Evolutionary conservation across 2,329 filamentous ascomycete genomes (phyloP).

Genomic region (Fusarium euwallaceae): DNA sequence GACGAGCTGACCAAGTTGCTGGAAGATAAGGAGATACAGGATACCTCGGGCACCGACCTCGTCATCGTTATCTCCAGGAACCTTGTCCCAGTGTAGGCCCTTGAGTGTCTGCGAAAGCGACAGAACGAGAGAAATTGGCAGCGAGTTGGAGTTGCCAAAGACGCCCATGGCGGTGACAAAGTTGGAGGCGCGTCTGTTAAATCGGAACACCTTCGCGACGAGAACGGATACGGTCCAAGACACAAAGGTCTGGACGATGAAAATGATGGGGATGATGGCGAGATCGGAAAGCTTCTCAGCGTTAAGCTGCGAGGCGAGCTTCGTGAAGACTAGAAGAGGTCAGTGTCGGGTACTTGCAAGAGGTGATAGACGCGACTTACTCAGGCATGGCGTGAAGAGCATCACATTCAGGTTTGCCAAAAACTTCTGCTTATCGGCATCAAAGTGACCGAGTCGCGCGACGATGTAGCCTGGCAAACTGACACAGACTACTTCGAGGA

Average conservation of each 20-base stretch:
- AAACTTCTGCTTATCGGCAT: slow-evolving; percentile 96
- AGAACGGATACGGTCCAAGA: slow-evolving; percentile 82
- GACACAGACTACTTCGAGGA: slow-evolving; percentile 95
- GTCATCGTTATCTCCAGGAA: slow-evolving; percentile 93
- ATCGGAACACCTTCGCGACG: slow-evolving; percentile 81
- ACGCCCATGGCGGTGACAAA: slow-evolving; percentile 98
- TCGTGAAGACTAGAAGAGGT: slow-evolving; percentile 82
- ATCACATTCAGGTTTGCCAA: slow-evolving; percentile 96
- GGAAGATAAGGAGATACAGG: slow-evolving; percentile 95
- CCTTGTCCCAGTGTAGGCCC: slow-evolving; percentile 92
- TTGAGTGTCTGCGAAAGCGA: slow-evolving; percentile 92
- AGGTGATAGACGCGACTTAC: slow-evolving; percentile 60
- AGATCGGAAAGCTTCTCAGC: slow-evolving; percentile 91
- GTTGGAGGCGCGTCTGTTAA: slow-evolving; percentile 88
- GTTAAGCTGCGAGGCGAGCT: slow-evolving; percentile 93
- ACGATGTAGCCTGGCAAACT: slow-evolving; percentile 94
- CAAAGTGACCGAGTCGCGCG: slow-evolving; percentile 90
- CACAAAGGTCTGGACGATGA: slow-evolving; percentile 86
- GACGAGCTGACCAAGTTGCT: slow-evolving; percentile 94
- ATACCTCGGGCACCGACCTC: slow-evolving; percentile 95
- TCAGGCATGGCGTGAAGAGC: slow-evolving; percentile 96
- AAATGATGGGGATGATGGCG: slow-evolving; percentile 95
- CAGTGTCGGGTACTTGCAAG: neutral
- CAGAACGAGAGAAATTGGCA: slow-evolving; percentile 95
- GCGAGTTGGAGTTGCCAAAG: slow-evolving; percentile 97